Percentiles rank a stretch among this genome's conserved stretches.
These are phyloP conservation scores for Eucalyptus tenuipes DNA, from an alignment of 345 rosid species.

Conservation along the genomic window DNA sequence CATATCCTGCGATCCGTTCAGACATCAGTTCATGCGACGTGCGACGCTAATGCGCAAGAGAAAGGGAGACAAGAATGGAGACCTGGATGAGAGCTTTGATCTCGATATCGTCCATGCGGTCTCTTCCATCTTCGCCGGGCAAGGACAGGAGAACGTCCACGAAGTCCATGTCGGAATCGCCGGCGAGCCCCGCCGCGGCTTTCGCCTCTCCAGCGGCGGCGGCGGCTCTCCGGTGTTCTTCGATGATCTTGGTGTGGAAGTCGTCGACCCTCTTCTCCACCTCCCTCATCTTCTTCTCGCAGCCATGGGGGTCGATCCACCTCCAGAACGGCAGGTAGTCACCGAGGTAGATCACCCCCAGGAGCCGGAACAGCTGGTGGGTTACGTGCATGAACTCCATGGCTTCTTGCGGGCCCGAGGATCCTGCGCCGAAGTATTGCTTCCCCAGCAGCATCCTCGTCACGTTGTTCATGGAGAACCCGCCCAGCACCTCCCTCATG, in stretches of 20 bases:
- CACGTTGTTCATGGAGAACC: constrained; percentile 87
- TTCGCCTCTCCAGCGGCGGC: background rate
- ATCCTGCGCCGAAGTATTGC: constrained; percentile 51
- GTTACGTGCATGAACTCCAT: constrained; percentile 82
- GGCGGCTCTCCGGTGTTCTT: constrained; percentile 40
- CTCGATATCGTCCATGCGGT: constrained; percentile 60
- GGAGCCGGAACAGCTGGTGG: constrained; percentile 53
- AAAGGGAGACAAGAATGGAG: background rate
- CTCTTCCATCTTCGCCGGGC: constrained; percentile 63
- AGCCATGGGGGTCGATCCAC: constrained; percentile 74
- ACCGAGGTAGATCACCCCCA: constrained; percentile 78
- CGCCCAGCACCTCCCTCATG: constrained; percentile 69
- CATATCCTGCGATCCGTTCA: constrained; percentile 46
- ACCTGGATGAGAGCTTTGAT: constrained; percentile 93
- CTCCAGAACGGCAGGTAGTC: constrained; percentile 92
- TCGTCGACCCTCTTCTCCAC: constrained; percentile 87
- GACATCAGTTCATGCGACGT: background rate
- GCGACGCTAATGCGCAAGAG: background rate
- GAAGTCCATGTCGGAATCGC: constrained; percentile 46
- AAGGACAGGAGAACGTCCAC: constrained; percentile 76
- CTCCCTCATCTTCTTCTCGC: constrained; percentile 73
- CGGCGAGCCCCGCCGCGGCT: background rate
- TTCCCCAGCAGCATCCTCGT: constrained; percentile 78
- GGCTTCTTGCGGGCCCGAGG: constrained; percentile 41
- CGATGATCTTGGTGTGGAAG: constrained; percentile 61